Evolutionary conservation across 805 yeast genomes (phyloP), one percentile per base, ranked within the genome.

Genomic region (Saturnispora galanensis): DNA sequence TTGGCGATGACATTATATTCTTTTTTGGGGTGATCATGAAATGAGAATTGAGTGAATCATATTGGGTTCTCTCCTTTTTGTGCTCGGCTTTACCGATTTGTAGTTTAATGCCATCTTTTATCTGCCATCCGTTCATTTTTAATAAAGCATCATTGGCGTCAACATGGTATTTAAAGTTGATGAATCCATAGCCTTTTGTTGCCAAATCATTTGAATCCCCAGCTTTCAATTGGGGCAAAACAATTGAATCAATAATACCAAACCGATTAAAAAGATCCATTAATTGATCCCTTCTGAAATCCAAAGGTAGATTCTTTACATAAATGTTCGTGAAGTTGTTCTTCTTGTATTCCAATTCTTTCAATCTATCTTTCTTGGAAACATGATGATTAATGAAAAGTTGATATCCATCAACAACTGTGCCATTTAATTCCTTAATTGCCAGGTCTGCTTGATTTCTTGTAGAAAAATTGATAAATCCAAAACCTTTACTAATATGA

Each of bases 381-480:
- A 80, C 71, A 57, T 82, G 86, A 55, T 70, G 78, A 53, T 81
- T 79, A 41, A 81, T 71, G 52, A 73, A 77, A 31, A 75, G 57
- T 17, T 65, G 62, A 45, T 65, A 56, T 35, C 59, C 63, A 31
- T 53, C 53, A 9, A 58, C 45, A 28, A 45, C 55, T 6, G 38
- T 35, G 36, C 62, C 63, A 45, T 60, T 59, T 18, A 63, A 51
- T n/a, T 52, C 49, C 16, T 70, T 63, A 33, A 83, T 79, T 34
- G 90, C 87, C 17, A 62, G 59, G 37, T 78, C 67, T 2, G 94
- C 88, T 65, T 76, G 74, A 10, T 68, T 69, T 39, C 76, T 73
- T 45, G 68, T 63, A 41, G 71, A 66, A 56, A 71, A 84, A 49
- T 83, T 81, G 13, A 84, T 73, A 61, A 84, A 84, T 8, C 90